phyloP scores from a whole-genome alignment of 768 basidiomycete genomes.

The Mycena albidolilacea region DNA sequence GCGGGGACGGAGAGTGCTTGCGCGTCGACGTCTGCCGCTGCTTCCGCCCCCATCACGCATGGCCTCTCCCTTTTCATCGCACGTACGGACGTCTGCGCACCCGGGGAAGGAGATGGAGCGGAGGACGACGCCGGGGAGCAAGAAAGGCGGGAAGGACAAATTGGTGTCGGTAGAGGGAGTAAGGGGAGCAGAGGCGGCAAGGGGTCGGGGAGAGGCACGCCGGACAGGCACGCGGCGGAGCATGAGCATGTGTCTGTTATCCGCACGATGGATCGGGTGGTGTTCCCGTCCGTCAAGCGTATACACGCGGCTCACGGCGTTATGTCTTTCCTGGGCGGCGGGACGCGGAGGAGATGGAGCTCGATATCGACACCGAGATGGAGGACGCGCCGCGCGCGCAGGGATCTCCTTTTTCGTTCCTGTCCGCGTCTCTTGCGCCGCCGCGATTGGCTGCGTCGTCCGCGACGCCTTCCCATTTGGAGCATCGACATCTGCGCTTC shows the following conservation, averaged over 20 bases:
- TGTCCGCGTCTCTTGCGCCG: neutral
- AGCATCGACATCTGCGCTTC: neutral
- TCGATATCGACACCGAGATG: neutral
- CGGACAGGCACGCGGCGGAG: neutral
- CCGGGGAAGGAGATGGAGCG: neutral
- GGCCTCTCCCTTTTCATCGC: neutral
- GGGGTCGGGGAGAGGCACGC: neutral
- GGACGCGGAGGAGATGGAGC: neutral
- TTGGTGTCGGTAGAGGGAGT: neutral
- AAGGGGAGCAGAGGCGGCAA: neutral
- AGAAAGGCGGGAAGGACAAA: neutral
- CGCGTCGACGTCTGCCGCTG: conserved; percentile 41
- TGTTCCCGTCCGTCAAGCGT: too few species aligned
- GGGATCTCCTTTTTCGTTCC: neutral
- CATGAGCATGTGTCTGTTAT: too few species aligned
- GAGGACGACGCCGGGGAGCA: conserved; percentile 4
- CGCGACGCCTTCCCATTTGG: too few species aligned
- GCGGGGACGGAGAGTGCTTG: conserved; percentile 66
- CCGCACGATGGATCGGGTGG: too few species aligned
- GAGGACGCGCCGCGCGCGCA: neutral
- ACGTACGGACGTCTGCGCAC: neutral
- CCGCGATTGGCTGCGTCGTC: neutral
- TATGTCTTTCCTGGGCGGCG: neutral
- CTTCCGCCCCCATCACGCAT: too few species aligned
- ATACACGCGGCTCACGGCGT: neutral